Percentiles rank a stretch among this genome's conserved stretches.
These are phyloP conservation scores for Sclerospora graminicola DNA, from an alignment of 352 stramenopile species.

Conservation along the genomic window DNA sequence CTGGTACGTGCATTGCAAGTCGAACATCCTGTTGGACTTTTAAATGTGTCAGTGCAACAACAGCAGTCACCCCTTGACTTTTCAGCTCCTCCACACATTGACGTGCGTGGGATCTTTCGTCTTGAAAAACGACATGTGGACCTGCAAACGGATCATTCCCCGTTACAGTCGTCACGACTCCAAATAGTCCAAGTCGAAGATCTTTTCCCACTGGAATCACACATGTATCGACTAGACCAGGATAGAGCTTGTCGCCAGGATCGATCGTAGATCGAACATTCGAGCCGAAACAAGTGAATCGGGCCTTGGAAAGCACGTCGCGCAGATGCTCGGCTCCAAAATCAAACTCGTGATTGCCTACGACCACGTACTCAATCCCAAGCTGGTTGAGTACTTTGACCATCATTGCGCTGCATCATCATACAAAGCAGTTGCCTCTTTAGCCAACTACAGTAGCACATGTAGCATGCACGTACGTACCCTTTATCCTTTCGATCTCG, in stretches of 20 bases:
- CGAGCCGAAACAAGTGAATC: constrained; percentile 66
- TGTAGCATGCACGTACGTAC: too few relatives aligned
- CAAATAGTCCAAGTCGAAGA: constrained; percentile 58
- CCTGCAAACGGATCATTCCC: constrained; percentile 33
- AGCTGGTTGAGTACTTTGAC: constrained; percentile 46
- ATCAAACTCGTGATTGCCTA: constrained; percentile 77
- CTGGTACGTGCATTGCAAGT: constrained; percentile 45
- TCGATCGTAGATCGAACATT: constrained; percentile 65
- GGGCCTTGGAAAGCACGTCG: constrained; percentile 30
- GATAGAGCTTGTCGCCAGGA: constrained; percentile 21
- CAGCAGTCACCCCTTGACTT: constrained; percentile 60
- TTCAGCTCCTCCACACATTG: constrained; percentile 54
- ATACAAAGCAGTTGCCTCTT: too few relatives aligned
- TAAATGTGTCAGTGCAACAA: constrained; percentile 80
- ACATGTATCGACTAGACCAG: constrained; percentile 37
- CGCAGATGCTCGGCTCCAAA: constrained; percentile 34
- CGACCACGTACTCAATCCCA: constrained; percentile 51
- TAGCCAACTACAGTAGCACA: background rate
- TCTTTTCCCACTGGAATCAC: constrained; percentile 37
- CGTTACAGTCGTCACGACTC: constrained; percentile 58
- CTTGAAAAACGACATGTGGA: constrained; percentile 39
- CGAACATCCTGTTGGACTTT: constrained; percentile 66
- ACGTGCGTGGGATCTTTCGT: constrained; percentile 32
- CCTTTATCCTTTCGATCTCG: constrained; percentile 52
- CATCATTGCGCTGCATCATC: constrained; percentile 38